phyloP scores from a whole-genome alignment of 805 yeast genomes.

The Starmerella cellae region DNA sequence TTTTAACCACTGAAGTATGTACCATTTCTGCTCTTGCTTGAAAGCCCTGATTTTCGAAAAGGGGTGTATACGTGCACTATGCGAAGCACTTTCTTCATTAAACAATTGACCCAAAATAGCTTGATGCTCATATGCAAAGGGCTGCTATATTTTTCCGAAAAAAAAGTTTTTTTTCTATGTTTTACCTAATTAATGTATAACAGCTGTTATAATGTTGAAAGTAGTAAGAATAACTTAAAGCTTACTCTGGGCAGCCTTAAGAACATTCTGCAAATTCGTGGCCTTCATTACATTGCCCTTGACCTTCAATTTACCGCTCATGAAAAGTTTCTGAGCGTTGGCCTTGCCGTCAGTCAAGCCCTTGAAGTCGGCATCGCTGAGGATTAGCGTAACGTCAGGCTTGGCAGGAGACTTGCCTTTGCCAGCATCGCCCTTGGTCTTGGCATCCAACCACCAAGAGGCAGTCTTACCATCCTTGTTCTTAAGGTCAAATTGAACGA shows the following conservation, averaged over 20 bases:
- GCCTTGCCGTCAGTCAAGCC: constrained; percentile 65
- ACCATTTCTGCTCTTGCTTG: too few species aligned
- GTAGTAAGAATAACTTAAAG: constrained; percentile 29
- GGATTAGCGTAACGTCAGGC: constrained; percentile 51
- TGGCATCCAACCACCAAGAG: constrained; percentile 58
- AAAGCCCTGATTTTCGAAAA: too few species aligned
- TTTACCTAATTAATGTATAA: too few species aligned
- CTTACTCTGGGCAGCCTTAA: constrained; percentile 42
- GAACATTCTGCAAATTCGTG: constrained; percentile 54
- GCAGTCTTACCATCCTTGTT: constrained; percentile 46
- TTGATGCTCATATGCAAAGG: too few species aligned
- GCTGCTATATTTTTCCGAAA: too few species aligned
- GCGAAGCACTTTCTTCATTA: too few species aligned
- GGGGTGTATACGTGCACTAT: too few species aligned
- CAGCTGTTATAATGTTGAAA: too few species aligned
- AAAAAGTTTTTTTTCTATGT: too few species aligned
- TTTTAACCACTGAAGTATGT: too few species aligned
- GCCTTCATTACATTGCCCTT: constrained; percentile 90
- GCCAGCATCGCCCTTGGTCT: constrained; percentile 42
- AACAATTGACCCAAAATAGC: too few species aligned
- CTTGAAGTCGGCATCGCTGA: constrained; percentile 56
- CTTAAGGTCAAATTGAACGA: constrained; percentile 53
- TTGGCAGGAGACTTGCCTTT: constrained; percentile 30
- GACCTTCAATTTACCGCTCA: constrained; percentile 73
- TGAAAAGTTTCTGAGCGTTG: constrained; percentile 70